These are phyloP conservation scores for Ophiostoma ulmi DNA, from an alignment of 2,329 filamentous ascomycete genomes.

Conservation along the genomic window DNA sequence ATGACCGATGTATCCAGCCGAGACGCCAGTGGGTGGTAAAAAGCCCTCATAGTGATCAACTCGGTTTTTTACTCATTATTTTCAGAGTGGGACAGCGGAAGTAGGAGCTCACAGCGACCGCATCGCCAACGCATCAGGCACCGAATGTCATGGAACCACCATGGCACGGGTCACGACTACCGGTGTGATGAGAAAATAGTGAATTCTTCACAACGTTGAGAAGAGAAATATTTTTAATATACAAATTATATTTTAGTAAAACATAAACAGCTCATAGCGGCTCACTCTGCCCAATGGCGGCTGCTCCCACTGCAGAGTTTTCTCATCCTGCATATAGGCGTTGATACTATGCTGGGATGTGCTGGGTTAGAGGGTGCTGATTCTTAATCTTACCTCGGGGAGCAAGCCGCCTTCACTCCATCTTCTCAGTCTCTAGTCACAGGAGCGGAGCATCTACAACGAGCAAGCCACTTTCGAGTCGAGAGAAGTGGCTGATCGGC, in stretches of 20 bases:
- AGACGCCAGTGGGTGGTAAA: not conserved
- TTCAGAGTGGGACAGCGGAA: not conserved
- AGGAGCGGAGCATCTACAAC: not conserved
- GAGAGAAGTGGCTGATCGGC: not conserved
- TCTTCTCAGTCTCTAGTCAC: not conserved
- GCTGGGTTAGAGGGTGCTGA: not conserved
- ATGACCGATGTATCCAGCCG: not conserved
- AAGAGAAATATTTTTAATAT: not conserved
- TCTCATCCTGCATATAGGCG: slow-evolving; percentile 2
- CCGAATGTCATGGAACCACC: not conserved
- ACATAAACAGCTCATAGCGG: not conserved
- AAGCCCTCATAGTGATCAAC: not conserved
- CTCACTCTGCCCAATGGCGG: not conserved
- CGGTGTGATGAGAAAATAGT: not conserved
- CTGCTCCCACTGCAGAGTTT: slow-evolving; percentile 16
- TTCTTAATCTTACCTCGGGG: not conserved
- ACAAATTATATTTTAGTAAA: too few species aligned
- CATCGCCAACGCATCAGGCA: slow-evolving; percentile 1
- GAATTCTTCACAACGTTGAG: not conserved
- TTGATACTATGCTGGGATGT: not conserved
- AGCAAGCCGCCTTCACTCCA: too few species aligned
- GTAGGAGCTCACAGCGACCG: not conserved
- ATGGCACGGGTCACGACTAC: not conserved
- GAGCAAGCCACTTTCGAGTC: too few species aligned
- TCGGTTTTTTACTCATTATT: not conserved